Conservation (phyloP, 2,329 filamentous ascomycete genomes). For the Beauveria bassiana region DNA sequence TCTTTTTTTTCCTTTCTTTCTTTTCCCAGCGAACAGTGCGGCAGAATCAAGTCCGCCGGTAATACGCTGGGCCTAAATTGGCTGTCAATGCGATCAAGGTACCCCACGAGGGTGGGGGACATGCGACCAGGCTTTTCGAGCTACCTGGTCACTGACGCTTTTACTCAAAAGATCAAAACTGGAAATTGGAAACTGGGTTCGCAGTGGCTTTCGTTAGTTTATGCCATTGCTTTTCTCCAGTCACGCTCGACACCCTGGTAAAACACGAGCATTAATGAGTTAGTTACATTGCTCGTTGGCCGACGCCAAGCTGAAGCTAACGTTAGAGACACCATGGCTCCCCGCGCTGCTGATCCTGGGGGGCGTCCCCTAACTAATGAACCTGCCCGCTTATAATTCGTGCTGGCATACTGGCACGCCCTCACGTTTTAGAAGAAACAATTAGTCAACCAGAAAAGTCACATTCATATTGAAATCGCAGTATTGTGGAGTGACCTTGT, state of each 20-base stretch:
- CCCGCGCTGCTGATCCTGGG: neutral
- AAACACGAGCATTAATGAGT: neutral
- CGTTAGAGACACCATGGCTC: neutral
- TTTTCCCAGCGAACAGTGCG: neutral
- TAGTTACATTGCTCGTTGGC: neutral
- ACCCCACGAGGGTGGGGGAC: neutral
- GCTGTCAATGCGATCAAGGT: neutral
- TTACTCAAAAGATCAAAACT: neutral
- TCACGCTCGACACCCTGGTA: neutral
- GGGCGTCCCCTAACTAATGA: neutral
- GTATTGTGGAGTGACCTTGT: no score
- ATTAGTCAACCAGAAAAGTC: neutral
- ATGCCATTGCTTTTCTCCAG: neutral
- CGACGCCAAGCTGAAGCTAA: neutral
- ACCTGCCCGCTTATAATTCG: neutral
- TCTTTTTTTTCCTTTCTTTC: no score
- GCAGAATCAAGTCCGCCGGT: neutral
- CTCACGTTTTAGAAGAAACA: neutral
- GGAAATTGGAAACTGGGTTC: neutral
- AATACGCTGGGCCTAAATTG: neutral
- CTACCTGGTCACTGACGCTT: neutral
- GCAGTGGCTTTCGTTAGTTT: neutral
- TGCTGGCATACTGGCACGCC: neutral
- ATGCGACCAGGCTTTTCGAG: neutral
- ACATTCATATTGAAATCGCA: neutral